Conservation (phyloP, 768 basidiomycete genomes). For the Lactifluus volemus region DNA sequence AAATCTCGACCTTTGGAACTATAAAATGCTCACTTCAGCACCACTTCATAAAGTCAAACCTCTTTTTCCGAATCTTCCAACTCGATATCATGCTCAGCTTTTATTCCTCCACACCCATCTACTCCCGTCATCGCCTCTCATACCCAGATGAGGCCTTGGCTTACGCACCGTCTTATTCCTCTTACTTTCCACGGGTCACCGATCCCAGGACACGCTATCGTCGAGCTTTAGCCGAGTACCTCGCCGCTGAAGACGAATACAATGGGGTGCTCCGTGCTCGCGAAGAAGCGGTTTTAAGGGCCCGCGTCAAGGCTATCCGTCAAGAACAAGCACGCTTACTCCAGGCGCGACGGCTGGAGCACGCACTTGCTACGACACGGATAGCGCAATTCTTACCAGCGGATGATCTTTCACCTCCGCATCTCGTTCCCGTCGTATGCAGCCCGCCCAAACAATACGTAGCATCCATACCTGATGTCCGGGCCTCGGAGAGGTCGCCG, state of each 20-base stretch:
- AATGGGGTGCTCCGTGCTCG: neutral
- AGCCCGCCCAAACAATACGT: neutral
- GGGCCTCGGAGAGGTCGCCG: neutral
- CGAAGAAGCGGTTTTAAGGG: neutral
- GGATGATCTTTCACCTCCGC: neutral
- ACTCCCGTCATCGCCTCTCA: neutral
- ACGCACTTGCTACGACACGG: neutral
- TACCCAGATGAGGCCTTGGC: neutral
- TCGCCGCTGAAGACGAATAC: constrained; percentile 13
- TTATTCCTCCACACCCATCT: neutral
- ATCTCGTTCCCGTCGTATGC: neutral
- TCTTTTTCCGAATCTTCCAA: neutral
- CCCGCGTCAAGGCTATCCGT: neutral
- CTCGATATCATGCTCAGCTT: neutral
- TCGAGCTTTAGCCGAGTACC: constrained; percentile 7
- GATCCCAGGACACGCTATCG: constrained; percentile 11
- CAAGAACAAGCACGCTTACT: neutral
- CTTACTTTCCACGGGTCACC: neutral
- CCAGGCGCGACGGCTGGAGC: neutral
- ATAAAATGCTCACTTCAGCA: neutral
- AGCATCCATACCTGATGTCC: neutral
- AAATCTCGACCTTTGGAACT: neutral
- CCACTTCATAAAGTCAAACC: neutral
- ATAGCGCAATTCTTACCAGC: neutral
- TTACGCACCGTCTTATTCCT: neutral